Evolutionary conservation across 495 filamentous ascomycete genomes (phyloP).

Genomic region (Bryoglossum gracile): DNA sequence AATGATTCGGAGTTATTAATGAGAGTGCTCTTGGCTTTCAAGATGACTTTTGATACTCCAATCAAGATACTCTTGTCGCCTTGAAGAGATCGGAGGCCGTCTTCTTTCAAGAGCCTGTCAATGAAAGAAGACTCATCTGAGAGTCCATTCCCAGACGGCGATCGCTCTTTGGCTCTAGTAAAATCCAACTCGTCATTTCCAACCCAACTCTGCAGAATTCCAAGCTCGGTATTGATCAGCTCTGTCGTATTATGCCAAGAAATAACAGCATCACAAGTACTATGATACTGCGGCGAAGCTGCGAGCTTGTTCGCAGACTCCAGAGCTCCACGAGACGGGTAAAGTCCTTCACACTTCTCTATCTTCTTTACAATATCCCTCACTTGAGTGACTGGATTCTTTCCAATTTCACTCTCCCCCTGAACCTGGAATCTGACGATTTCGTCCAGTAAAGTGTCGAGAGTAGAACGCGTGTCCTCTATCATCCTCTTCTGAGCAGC

Average conservation of each 20-base stretch:
- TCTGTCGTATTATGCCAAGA: constrained; percentile 98
- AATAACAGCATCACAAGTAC: constrained; percentile 79
- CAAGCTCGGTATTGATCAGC: constrained; percentile 90
- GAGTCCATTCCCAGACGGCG: constrained; percentile 54
- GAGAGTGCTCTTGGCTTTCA: constrained; percentile 86
- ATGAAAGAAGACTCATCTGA: constrained; percentile 87
- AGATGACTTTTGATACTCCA: constrained; percentile 72
- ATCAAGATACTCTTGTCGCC: constrained; percentile 78
- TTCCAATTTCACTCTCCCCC: constrained; percentile 85
- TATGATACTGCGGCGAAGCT: constrained; percentile 63
- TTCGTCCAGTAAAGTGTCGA: constrained; percentile 69
- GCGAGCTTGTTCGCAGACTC: constrained; percentile 62
- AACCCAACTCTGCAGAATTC: constrained; percentile 88
- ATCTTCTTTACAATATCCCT: constrained; percentile 82
- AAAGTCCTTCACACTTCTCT: constrained; percentile 76
- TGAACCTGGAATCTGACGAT: constrained; percentile 91
- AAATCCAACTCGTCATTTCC: constrained; percentile 95
- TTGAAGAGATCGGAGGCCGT: constrained; percentile 85
- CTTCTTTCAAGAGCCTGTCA: constrained; percentile 96
- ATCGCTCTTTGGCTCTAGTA: constrained; percentile 50
- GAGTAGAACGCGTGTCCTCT: constrained; percentile 63
- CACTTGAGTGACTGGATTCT: constrained; percentile 77
- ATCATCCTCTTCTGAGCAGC: constrained; percentile 75
- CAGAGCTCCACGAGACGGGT: constrained; percentile 70
- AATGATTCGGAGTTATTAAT: constrained; percentile 83